Conservation (phyloP, 441 rosid species). For the Viola pubescens region DNA sequence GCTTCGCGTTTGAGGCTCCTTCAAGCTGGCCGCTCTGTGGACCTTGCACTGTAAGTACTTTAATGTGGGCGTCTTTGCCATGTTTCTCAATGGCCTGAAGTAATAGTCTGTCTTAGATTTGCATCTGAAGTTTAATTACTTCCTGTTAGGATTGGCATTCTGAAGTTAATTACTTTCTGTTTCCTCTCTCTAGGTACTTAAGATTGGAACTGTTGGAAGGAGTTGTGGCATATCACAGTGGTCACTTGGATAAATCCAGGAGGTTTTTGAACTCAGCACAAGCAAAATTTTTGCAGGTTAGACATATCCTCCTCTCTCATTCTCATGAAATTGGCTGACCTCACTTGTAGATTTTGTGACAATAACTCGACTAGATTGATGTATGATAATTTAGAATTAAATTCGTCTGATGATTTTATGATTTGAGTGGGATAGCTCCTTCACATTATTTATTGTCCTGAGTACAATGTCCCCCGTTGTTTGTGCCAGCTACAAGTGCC, state of each 20-base stretch:
- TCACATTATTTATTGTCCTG: conserved; percentile 3
- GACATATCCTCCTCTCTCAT: neutral
- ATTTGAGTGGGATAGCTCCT: neutral
- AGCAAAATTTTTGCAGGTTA: conserved; percentile 57
- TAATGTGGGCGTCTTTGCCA: conserved; percentile 1
- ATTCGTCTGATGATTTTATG: no score
- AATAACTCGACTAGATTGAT: neutral
- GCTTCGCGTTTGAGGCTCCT: conserved; percentile 72
- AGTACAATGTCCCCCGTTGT: conserved; percentile 4
- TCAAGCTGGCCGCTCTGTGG: conserved; percentile 63
- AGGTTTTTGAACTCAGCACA: conserved; percentile 62
- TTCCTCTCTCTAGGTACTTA: conserved; percentile 41
- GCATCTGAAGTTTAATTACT: conserved; percentile 10
- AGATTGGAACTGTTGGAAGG: conserved; percentile 89
- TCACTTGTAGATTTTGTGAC: no score
- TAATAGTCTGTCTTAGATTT: conserved; percentile 10
- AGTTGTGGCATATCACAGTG: conserved; percentile 81
- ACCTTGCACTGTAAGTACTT: conserved; percentile 63
- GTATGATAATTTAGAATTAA: neutral
- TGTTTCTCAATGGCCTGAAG: neutral
- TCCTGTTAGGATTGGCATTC: conserved; percentile 4
- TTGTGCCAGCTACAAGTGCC: conserved; percentile 66
- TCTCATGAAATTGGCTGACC: neutral
- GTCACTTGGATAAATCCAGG: conserved; percentile 51
- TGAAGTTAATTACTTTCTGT: conserved; percentile 11